These are phyloP conservation scores for Podaxis mareebaensis DNA, from an alignment of 768 basidiomycete species.

Conservation along the genomic window DNA sequence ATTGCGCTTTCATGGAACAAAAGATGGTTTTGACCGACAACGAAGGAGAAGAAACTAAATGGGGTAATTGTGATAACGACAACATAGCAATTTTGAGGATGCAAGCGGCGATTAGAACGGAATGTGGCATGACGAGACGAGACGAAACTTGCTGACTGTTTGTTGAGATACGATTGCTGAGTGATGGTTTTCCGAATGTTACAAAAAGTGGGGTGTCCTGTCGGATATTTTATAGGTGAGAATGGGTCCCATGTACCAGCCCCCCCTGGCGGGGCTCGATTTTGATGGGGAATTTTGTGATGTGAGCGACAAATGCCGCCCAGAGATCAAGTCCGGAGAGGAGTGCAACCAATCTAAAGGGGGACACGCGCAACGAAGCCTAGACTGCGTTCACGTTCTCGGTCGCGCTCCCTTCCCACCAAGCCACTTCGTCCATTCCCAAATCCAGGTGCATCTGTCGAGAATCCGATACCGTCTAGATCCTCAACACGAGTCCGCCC, in stretches of 20 bases:
- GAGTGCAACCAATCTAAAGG: not conserved
- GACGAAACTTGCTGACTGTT: slow-evolving; percentile 3
- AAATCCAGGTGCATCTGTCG: slow-evolving; percentile 57
- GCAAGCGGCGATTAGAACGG: not conserved
- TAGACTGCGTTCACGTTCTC: slow-evolving; percentile 25
- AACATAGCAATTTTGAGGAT: slow-evolving; percentile 10
- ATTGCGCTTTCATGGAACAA: slow-evolving; percentile 13
- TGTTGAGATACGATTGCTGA: slow-evolving; percentile 11
- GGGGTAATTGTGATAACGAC: slow-evolving; percentile 14
- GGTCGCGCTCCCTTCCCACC: slow-evolving; percentile 39
- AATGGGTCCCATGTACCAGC: not conserved
- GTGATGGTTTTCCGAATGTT: slow-evolving; percentile 16
- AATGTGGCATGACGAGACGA: slow-evolving; percentile 1
- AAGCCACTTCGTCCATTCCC: slow-evolving; percentile 69
- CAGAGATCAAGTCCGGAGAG: not conserved
- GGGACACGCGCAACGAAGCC: slow-evolving; percentile 9
- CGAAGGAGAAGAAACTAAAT: not conserved
- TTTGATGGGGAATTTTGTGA: not conserved
- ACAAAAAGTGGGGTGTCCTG: slow-evolving; percentile 11
- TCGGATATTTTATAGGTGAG: not conserved
- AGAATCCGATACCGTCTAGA: slow-evolving; percentile 42
- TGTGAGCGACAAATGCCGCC: not conserved
- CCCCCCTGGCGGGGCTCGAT: not conserved
- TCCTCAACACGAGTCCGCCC: slow-evolving; percentile 60
- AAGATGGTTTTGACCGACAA: not conserved